Conservation (phyloP, 2,329 filamentous ascomycete species). For the Stenocarpella maydis region DNA sequence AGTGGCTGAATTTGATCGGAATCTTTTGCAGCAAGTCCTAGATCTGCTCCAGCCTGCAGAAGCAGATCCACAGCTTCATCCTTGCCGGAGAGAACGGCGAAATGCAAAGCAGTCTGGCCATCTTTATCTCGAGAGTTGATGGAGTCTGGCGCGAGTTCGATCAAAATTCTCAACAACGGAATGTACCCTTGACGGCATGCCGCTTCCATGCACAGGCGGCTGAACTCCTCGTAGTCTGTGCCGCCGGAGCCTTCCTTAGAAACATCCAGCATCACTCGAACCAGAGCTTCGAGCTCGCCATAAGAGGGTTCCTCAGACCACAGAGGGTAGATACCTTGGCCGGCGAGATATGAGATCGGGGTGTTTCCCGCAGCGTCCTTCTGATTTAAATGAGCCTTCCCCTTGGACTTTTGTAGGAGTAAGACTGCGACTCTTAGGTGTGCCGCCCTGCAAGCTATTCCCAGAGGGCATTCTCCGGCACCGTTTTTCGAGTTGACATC, state of each 20-base stretch:
- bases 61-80: not conserved
- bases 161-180: not conserved
- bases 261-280: not conserved
- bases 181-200: not conserved
- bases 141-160: not conserved
- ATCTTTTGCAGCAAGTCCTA: not conserved
- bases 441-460: conserved; percentile 13
- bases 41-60: not conserved
- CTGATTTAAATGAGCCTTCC: not conserved
- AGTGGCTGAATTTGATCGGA: not conserved
- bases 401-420: not conserved
- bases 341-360: conserved; percentile 1
- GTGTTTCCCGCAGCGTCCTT: not conserved
- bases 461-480: not conserved
- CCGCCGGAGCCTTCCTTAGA: not conserved
- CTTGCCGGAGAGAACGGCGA: not conserved
- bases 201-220: conserved; percentile 1
- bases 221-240: not conserved
- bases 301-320: not conserved
- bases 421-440: conserved; percentile 1
- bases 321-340: not conserved
- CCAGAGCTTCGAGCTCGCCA: not conserved
- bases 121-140: not conserved
- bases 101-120: not conserved
- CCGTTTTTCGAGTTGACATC: conserved; percentile 18